phyloP scores from a whole-genome alignment of 1,284 basidiomycete genomes.

The Melampsora americana region DNA sequence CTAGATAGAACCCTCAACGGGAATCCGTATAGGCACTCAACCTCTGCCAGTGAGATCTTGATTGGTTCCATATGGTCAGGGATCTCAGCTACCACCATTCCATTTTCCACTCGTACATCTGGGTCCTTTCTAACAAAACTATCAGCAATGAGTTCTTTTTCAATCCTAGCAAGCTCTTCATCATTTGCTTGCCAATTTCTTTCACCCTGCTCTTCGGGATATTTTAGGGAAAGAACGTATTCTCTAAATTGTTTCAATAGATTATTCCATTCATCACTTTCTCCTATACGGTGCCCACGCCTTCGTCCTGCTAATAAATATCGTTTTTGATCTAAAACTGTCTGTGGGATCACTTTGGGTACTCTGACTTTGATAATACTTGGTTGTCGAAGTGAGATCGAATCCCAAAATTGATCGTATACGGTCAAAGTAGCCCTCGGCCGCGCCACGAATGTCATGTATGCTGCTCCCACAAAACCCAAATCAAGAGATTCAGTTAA shows the following conservation, averaged over 20 bases:
- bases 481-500: too few species aligned
- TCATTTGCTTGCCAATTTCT: background rate
- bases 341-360: conserved; percentile 50
- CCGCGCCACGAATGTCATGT: conserved; percentile 55
- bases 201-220: conserved; percentile 44
- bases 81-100: conserved; percentile 46
- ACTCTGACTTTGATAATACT: conserved; percentile 43
- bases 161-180: background rate
- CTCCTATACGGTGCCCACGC: conserved; percentile 52
- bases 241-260: conserved; percentile 49
- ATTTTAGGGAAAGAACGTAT: conserved; percentile 45
- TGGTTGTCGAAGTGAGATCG: conserved; percentile 47
- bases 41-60: conserved; percentile 30
- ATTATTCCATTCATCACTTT: conserved; percentile 48
- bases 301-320: conserved; percentile 55
- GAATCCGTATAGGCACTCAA: conserved; percentile 29
- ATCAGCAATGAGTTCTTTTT: conserved; percentile 48
- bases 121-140: conserved; percentile 46
- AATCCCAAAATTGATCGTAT: conserved; percentile 41
- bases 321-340: conserved; percentile 54
- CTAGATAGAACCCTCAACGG: too few species aligned
- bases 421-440: conserved; percentile 28
- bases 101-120: conserved; percentile 46
- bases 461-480: conserved; percentile 46
- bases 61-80: conserved; percentile 47